Conservation (phyloP, 192 early-diverging fungal genomes). For the Coemansia sp. region DNA sequence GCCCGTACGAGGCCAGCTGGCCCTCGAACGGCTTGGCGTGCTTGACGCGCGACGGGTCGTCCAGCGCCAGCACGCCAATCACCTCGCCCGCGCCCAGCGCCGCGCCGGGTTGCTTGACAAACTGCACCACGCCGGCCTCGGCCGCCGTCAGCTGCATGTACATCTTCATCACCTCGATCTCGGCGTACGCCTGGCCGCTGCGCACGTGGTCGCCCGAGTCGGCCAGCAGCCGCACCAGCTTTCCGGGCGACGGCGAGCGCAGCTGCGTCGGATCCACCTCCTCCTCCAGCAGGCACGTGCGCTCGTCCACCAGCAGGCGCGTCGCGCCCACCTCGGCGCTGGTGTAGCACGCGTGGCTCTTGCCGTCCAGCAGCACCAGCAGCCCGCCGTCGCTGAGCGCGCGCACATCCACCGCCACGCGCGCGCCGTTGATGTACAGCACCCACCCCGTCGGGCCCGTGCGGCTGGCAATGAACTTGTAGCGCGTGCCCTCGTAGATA, state of each 20-base stretch:
- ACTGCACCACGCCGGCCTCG: constrained; percentile 86
- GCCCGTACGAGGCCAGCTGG: constrained; percentile 64
- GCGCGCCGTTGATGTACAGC: constrained; percentile 77
- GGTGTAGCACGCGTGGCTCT: constrained; percentile 88
- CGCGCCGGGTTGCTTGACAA: constrained; percentile 82
- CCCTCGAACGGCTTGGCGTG: constrained; percentile 81
- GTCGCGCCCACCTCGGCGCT: constrained; percentile 87
- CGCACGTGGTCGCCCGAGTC: constrained; percentile 90
- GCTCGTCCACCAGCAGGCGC: constrained; percentile 84
- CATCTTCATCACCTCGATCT: constrained; percentile 99
- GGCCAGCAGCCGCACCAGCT: constrained; percentile 90
- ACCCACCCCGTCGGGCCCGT: constrained; percentile 78
- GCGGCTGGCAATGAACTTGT: constrained; percentile 77
- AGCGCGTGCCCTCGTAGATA: constrained; percentile 89
- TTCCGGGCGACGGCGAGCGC: constrained; percentile 92
- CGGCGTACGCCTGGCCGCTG: constrained; percentile 87
- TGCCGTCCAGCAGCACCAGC: constrained; percentile 83
- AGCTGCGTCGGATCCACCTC: constrained; percentile 97
- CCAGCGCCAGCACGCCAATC: constrained; percentile 86
- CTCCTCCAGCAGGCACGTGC: constrained; percentile 89
- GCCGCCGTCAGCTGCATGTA: constrained; percentile 95
- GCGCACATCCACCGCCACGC: constrained; percentile 78
- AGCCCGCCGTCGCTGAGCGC: constrained; percentile 88
- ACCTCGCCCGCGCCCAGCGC: constrained; percentile 87
- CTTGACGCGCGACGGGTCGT: constrained; percentile 89